Percentiles rank a stretch among this genome's conserved stretches.
Evolutionary conservation across 768 basidiomycete species (phyloP).

Genomic region (Rhodotorula sphaerocarpa): DNA sequence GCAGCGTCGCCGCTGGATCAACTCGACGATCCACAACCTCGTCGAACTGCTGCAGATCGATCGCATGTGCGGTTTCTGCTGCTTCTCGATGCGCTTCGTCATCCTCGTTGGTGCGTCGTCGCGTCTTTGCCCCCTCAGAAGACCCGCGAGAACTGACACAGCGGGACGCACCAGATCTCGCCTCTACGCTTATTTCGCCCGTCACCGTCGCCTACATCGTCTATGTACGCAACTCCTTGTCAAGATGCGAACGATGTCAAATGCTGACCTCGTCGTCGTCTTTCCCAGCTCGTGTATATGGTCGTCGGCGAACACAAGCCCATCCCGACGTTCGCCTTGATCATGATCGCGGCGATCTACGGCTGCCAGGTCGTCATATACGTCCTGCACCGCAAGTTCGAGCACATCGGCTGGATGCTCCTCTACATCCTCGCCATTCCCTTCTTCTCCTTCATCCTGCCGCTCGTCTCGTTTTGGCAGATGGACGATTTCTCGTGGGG

Average conservation of each 20-base stretch:
- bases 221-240: constrained; percentile 11
- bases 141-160: no score
- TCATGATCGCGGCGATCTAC: constrained; percentile 91
- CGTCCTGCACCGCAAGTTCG: constrained; percentile 86
- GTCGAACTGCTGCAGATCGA: constrained; percentile 87
- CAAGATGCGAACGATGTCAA: constrained; percentile 58
- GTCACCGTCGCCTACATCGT: constrained; percentile 42
- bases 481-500: constrained; percentile 76
- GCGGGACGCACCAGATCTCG: no score
- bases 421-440: constrained; percentile 95
- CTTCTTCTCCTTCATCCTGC: constrained; percentile 83
- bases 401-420: constrained; percentile 96
- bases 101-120: constrained; percentile 66
- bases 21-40: constrained; percentile 95
- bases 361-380: constrained; percentile 89
- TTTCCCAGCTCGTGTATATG: constrained; percentile 58
- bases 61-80: constrained; percentile 89
- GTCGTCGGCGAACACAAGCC: constrained; percentile 58
- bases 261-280: background rate
- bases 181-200: constrained; percentile 46
- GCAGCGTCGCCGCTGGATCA: constrained; percentile 98
- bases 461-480: constrained; percentile 90
- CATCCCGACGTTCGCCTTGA: constrained; percentile 65
- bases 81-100: constrained; percentile 97
- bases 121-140: no score